Evolutionary conservation across 805 yeast species (phyloP), one percentile per base, ranked within the genome.

Genomic region (Candida argentea): DNA sequence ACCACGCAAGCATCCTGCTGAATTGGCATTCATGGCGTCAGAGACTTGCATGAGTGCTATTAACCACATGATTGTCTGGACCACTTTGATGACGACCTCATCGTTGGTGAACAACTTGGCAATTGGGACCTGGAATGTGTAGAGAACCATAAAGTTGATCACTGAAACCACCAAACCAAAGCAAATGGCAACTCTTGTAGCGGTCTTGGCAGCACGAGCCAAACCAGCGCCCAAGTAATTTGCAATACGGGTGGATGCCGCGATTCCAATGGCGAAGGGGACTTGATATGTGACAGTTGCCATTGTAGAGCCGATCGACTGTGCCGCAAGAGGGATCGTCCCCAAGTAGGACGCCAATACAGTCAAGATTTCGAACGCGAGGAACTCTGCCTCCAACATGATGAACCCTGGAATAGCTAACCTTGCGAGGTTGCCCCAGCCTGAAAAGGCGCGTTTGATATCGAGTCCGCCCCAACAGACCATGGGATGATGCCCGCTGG

Each of bases 1-100:
- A 5, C 89, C 89, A 46, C 91, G 65, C 30, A 81, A 57, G 34
- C 83, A 66, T 10, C 89, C 89, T 10, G 84, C 86, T 1, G 81
- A 70, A 27, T 77, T 73, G 10, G 84, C 81, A 37, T 77, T 70
- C 42, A 74, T 53, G 7, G 77, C 76, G 50, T 81, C 91, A 30
- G 70, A 70, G 15, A 81, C 52, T 54, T 80, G 87, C 68, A 76
- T 77, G 18, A 72, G 43, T 1, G 86, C 81, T 26, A 76, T 68
- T 25, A 76, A 55, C 47, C 81, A 74, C 54, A 80, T 55, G 16
- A 79, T 67, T 14, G 52, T 50, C 1, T 62, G 48, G 5, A 79
- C 73, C 7, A 67, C 42, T 3, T 44, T 42, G 16, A 76, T 61
- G 3, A 80, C 86, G 3, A 61, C 67, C 24, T 56, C 58, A 39